Percentiles rank a stretch among this genome's conserved stretches.
These are phyloP conservation scores for Aspergillus sp. DNA, from an alignment of 2,329 filamentous ascomycete genomes.

Conservation along the genomic window DNA sequence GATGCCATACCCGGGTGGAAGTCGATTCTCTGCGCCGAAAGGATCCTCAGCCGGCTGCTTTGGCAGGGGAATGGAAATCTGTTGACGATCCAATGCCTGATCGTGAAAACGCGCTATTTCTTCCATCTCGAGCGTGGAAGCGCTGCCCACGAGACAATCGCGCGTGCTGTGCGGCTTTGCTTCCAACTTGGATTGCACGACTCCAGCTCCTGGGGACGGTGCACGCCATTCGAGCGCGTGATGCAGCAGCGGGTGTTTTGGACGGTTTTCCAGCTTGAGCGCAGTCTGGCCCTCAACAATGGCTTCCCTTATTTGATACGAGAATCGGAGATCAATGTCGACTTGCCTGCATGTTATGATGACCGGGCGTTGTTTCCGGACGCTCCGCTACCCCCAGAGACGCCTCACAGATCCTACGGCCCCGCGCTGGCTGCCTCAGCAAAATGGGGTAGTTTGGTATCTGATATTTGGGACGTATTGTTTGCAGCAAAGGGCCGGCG, in stretches of 20 bases:
- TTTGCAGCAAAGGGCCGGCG: background rate
- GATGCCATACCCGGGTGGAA: background rate
- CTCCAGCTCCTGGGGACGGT: background rate
- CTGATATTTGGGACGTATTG: background rate
- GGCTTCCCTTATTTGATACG: background rate
- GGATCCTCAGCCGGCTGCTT: background rate
- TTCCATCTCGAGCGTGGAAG: background rate
- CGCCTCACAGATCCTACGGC: background rate
- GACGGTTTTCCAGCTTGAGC: background rate
- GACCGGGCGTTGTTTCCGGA: background rate
- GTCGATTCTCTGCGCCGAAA: background rate
- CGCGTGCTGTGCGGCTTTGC: background rate
- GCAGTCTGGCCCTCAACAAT: background rate
- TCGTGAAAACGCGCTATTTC: background rate
- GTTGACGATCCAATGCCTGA: background rate
- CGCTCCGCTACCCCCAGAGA: background rate
- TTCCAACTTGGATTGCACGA: background rate
- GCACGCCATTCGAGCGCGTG: background rate
- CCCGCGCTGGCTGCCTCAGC: background rate
- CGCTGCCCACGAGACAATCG: background rate
- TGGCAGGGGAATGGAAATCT: background rate
- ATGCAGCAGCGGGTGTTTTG: background rate
- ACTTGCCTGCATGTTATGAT: background rate
- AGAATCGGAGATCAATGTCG: background rate
- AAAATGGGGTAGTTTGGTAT: background rate